Percentiles rank a stretch among this genome's conserved stretches.
Conservation (phyloP, 2,329 filamentous ascomycete genomes). For the Cordyceps javanica region DNA sequence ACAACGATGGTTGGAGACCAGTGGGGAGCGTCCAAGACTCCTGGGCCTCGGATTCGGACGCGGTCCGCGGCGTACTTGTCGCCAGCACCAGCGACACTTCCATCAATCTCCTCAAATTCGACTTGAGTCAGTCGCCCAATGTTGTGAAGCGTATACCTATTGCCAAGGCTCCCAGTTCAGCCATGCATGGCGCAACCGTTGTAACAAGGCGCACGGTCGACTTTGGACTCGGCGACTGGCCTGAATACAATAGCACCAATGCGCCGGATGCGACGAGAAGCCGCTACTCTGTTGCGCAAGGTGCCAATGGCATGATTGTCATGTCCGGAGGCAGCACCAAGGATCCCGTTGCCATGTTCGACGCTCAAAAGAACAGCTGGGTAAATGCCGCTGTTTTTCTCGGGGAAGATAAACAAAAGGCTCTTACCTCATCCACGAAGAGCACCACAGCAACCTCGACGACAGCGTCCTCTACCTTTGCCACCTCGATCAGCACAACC, state of each 20-base stretch:
- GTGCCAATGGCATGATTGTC: slow-evolving; percentile 60
- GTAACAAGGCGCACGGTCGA: slow-evolving; percentile 39
- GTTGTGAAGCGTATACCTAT: slow-evolving; percentile 14
- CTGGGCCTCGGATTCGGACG: slow-evolving; percentile 44
- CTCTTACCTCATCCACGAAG: slow-evolving; percentile 25
- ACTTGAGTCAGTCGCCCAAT: slow-evolving; percentile 70
- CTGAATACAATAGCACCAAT: slow-evolving; percentile 67
- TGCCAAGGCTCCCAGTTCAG: not conserved
- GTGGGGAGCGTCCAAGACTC: slow-evolving; percentile 2
- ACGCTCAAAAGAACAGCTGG: slow-evolving; percentile 72
- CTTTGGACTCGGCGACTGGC: slow-evolving; percentile 58
- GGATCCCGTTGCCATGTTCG: slow-evolving; percentile 69
- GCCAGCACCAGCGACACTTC: slow-evolving; percentile 62
- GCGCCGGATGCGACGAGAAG: slow-evolving; percentile 58
- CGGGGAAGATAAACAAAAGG: slow-evolving; percentile 36
- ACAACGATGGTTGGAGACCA: not conserved
- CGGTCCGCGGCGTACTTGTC: slow-evolving; percentile 58
- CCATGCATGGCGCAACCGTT: not conserved
- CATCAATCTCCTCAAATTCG: slow-evolving; percentile 72
- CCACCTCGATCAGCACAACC: slow-evolving; percentile 21
- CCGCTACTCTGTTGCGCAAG: slow-evolving; percentile 68
- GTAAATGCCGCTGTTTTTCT: slow-evolving; percentile 63
- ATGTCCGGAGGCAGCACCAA: slow-evolving; percentile 68
- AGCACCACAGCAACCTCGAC: slow-evolving; percentile 21
- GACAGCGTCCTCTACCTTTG: slow-evolving; percentile 18